phyloP scores from a whole-genome alignment of 257 asterid genomes.

The Nicotiana tomentosiformis region DNA sequence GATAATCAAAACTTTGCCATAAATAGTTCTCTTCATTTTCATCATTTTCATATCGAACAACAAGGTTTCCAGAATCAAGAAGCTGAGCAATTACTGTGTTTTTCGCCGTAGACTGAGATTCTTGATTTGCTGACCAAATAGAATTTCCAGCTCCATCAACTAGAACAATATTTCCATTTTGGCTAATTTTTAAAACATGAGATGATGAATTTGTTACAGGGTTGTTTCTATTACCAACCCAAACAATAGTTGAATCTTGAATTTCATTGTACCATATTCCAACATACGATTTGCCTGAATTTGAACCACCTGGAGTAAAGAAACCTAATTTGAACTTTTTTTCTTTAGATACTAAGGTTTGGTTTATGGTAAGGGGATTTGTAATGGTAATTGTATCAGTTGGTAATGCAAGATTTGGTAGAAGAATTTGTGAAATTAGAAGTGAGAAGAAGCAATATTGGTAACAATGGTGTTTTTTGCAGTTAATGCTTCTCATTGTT shows the following conservation, averaged over 20 bases:
- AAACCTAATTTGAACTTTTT: constrained; percentile 19
- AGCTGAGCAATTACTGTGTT: constrained; percentile 1
- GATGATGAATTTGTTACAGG: background rate
- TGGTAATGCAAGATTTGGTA: background rate
- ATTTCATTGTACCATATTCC: constrained; percentile 24
- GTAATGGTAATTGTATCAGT: constrained; percentile 19
- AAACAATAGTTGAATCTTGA: constrained; percentile 9
- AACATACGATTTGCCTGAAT: constrained; percentile 14
- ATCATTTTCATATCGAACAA: constrained; percentile 32
- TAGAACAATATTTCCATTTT: constrained; percentile 15
- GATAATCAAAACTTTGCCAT: constrained; percentile 75
- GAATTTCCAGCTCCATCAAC: background rate
- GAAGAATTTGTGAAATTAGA: background rate
- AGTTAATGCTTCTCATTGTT: background rate
- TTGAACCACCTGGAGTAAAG: constrained; percentile 12
- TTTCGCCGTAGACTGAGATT: no score
- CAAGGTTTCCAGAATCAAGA: constrained; percentile 24
- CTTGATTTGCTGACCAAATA: constrained; percentile 4
- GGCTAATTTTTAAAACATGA: constrained; percentile 7
- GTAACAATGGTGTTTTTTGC: background rate
- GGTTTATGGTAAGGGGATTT: constrained; percentile 17
- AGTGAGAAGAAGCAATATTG: background rate
- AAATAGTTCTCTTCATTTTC: constrained; percentile 22
- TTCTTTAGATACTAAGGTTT: constrained; percentile 15
- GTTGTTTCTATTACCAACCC: constrained; percentile 19